Percentiles rank a stretch among this genome's conserved stretches.
Evolutionary conservation across 305 asterid species (phyloP).

Genomic region (Stenogyne calaminthoides): DNA sequence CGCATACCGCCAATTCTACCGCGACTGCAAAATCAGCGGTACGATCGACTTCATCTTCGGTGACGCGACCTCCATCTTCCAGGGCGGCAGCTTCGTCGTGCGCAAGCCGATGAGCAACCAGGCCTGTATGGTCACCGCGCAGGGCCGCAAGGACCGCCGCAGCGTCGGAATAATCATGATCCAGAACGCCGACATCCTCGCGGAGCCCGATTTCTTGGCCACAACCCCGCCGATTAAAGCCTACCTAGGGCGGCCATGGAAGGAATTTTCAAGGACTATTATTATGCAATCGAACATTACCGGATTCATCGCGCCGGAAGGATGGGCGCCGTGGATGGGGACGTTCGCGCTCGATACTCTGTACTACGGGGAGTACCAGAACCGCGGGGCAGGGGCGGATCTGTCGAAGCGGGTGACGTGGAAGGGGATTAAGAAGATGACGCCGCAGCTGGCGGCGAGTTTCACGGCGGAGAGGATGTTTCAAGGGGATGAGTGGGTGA

Average conservation of each 20-base stretch:
- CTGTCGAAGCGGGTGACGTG: constrained; percentile 46
- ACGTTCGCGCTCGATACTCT: constrained; percentile 42
- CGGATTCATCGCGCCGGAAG: constrained; percentile 55
- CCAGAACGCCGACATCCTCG: constrained; percentile 49
- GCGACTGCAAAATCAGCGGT: constrained; percentile 43
- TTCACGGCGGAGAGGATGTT: constrained; percentile 44
- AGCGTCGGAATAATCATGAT: constrained; percentile 53
- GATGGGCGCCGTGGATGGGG: constrained; percentile 76
- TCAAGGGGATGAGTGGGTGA: constrained; percentile 55
- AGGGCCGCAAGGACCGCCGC: constrained; percentile 63
- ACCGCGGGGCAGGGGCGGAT: constrained; percentile 55
- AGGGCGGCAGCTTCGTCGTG: constrained; percentile 56
- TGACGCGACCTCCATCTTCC: constrained; percentile 54
- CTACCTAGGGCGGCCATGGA: constrained; percentile 88
- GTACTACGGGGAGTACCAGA: constrained; percentile 63
- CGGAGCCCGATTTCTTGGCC: constrained; percentile 45
- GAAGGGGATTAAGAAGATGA: constrained; percentile 54
- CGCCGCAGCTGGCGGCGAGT: constrained; percentile 47
- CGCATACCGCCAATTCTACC: constrained; percentile 49
- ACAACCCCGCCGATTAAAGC: constrained; percentile 38
- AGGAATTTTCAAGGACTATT: constrained; percentile 65
- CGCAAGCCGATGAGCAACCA: constrained; percentile 60
- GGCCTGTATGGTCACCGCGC: constrained; percentile 80
- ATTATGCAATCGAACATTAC: constrained; percentile 64
- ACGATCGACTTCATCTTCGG: constrained; percentile 54